Base-by-base conservation (phyloP, 1,284 basidiomycete genomes). In the Pyrrhoderma lamaoense region DNA sequence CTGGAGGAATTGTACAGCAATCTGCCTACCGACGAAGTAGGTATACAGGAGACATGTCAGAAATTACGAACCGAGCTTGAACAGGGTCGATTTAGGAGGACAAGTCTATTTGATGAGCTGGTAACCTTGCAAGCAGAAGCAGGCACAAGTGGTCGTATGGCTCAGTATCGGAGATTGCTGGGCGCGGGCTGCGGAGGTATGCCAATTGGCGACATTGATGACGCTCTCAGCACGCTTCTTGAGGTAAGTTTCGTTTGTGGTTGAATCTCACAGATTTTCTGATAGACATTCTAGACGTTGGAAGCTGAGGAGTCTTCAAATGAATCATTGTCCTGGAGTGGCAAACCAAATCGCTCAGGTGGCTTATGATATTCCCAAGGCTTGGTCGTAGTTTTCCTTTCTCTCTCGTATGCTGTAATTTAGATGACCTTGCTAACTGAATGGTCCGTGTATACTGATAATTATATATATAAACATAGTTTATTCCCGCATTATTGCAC, bases 121-220 rank as follows among this genome's bases (percentile, higher is more conserved):
- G 88, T 89, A 25, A 79, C 75, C 49, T 85, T 86, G 63, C 89
- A 92, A 64, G 85, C 89, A 16, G 90, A 93, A 67, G 83, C 89
- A 11, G 93, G 93, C 4, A 95, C 92, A 1, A 82, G 85, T 25
- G 89, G 89, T 19, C 77, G 84, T 56, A 93, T 96, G 80, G 76
- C 80, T 1, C 87, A 93, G 58, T 97, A 96, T 65, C 74, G 92
- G 57, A 75, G 84, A 56, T 67, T 96, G 49, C 91, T 96, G 60
- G 85, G 86, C 16, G 82, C 90, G 9, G 91, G 89, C 0, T 93
- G 90, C 66, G 89, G 89, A n/a, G 90, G 89, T 0, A 77, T 94
- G n/a, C 77, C 84, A 1, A 76, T 84, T 1, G 74, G 81, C 23
- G 91, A 95, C 58, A 86, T 96, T 27, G 93, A 96, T 60, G 78